Evolutionary conservation across 768 basidiomycete genomes (phyloP).

Genomic region (Lactarius vividus): DNA sequence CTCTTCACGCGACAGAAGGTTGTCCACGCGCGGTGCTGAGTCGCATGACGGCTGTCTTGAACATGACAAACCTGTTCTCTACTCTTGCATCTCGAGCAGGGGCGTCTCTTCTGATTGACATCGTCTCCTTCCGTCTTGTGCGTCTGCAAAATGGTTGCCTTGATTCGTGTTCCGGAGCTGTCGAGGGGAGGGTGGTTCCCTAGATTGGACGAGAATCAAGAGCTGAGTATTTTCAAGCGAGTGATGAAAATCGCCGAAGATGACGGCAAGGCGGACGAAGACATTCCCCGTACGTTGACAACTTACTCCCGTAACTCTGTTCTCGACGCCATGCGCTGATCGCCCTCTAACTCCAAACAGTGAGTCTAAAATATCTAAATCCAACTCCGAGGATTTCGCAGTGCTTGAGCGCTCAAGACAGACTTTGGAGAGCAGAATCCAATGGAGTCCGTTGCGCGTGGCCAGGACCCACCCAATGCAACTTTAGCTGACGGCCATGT

Average conservation of each 20-base stretch:
- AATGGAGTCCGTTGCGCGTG: slow-evolving; percentile 73
- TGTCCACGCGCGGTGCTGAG: slow-evolving; percentile 30
- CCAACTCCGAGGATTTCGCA: slow-evolving; percentile 88
- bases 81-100: slow-evolving; percentile 80
- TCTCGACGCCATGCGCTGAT: background rate
- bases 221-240: slow-evolving; percentile 82
- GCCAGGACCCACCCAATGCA: slow-evolving; percentile 51
- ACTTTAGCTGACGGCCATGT: slow-evolving; percentile 50
- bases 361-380: slow-evolving; percentile 78
- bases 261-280: slow-evolving; percentile 97
- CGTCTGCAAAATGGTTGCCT: slow-evolving; percentile 82
- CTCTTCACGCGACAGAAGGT: slow-evolving; percentile 55
- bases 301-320: background rate
- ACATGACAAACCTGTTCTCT: slow-evolving; percentile 84
- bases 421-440: slow-evolving; percentile 77
- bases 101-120: slow-evolving; percentile 55
- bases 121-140: slow-evolving; percentile 53
- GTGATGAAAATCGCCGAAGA: slow-evolving; percentile 91
- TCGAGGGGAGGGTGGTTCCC: slow-evolving; percentile 85
- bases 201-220: slow-evolving; percentile 58
- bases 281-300: slow-evolving; percentile 83
- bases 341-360: slow-evolving; percentile 75
- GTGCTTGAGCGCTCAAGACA: slow-evolving; percentile 78
- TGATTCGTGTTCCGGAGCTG: slow-evolving; percentile 88
- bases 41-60: slow-evolving; percentile 27